Percentiles rank a stretch among this genome's conserved stretches.
phyloP scores from a whole-genome alignment of 129 eudicot species.

The Lonicera japonica region DNA sequence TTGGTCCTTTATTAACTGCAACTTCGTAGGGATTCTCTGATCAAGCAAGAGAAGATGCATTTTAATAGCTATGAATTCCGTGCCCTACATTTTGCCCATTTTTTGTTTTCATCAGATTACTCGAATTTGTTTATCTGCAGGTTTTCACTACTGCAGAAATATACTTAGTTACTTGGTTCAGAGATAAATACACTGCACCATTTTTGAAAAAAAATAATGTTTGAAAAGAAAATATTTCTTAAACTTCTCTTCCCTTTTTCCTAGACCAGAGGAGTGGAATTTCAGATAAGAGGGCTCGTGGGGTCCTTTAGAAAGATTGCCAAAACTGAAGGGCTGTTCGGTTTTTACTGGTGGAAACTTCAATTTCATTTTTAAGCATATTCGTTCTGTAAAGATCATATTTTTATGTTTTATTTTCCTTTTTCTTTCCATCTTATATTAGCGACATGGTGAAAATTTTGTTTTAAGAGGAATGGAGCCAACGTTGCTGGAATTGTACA shows the following conservation, averaged over 20 bases:
- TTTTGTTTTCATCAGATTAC: too few species aligned
- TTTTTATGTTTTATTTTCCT: neutral
- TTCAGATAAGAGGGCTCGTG: conserved; percentile 57
- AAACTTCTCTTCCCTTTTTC: conserved; percentile 18
- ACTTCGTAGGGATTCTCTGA: too few species aligned
- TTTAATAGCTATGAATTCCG: too few species aligned
- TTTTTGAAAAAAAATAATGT: too few species aligned
- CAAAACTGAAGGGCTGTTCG: conserved; percentile 72
- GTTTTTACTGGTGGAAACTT: conserved; percentile 71
- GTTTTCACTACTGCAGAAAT: too few species aligned
- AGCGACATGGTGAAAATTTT: conserved; percentile 9
- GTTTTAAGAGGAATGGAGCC: conserved; percentile 93
- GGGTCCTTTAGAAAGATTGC: conserved; percentile 81
- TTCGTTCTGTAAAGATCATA: too few species aligned
- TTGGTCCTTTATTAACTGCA: too few species aligned
- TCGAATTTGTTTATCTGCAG: neutral
- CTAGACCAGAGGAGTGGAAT: conserved; percentile 87
- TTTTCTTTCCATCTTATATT: neutral
- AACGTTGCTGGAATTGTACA: conserved; percentile 91
- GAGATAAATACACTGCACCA: too few species aligned
- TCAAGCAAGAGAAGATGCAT: too few species aligned
- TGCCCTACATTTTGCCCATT: too few species aligned
- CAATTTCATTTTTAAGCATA: neutral
- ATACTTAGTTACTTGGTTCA: too few species aligned
- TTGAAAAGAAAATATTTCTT: too few species aligned